These are phyloP conservation scores for Basipetospora chlamydospora DNA, from an alignment of 2,329 filamentous ascomycete genomes.

Conservation along the genomic window DNA sequence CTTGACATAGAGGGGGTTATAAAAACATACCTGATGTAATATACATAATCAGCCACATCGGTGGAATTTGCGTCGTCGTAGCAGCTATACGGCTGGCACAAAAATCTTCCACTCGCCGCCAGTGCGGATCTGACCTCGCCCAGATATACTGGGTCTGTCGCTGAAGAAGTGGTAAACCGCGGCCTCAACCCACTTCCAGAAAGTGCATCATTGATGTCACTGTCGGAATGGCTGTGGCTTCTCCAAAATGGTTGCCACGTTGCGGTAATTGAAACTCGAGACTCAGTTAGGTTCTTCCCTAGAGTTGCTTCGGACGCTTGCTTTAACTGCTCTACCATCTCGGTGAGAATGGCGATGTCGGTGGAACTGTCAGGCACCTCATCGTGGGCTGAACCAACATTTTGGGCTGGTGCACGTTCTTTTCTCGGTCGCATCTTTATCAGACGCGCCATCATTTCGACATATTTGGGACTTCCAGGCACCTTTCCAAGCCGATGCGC, in stretches of 20 bases:
- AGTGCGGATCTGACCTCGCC: constrained; percentile 1
- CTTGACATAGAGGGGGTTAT: no score
- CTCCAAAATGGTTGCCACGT: constrained; percentile 1
- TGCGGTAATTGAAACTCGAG: not conserved
- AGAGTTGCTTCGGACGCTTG: constrained; percentile 1
- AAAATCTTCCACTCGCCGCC: not conserved
- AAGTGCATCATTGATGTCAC: constrained; percentile 1
- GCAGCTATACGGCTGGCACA: not conserved
- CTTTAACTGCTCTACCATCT: constrained; percentile 1
- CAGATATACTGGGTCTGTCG: not conserved
- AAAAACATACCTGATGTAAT: constrained; percentile 1
- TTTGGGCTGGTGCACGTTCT: not conserved
- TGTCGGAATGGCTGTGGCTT: not conserved
- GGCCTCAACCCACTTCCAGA: not conserved
- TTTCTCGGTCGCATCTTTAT: not conserved
- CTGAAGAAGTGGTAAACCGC: not conserved
- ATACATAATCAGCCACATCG: not conserved
- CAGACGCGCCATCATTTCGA: not conserved
- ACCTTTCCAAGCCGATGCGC: not conserved
- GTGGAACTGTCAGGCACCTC: not conserved
- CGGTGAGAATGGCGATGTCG: not conserved
- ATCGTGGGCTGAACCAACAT: not conserved
- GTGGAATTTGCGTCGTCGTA: not conserved
- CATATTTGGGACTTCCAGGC: not conserved
- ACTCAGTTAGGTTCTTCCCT: not conserved